Conservation (phyloP, 768 basidiomycete genomes). For the Lactarius evosmus region DNA sequence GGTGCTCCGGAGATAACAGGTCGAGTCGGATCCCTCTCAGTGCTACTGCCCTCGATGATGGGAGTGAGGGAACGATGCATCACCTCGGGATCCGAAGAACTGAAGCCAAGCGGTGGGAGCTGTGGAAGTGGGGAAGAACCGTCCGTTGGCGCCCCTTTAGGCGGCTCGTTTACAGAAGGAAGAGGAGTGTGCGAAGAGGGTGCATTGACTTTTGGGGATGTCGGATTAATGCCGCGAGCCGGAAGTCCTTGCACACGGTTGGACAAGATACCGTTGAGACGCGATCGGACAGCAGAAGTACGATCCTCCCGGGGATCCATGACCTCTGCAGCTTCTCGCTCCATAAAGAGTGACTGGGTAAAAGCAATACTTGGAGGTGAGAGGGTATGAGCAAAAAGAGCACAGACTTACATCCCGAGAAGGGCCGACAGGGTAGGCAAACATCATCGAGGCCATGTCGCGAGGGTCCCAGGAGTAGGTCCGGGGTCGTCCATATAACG, state of each 20-base stretch:
- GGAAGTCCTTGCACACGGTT: constrained; percentile 53
- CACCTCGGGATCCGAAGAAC: constrained; percentile 25
- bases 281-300: constrained; percentile 65
- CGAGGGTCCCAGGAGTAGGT: constrained; percentile 88
- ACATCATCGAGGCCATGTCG: constrained; percentile 81
- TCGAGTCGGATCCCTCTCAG: constrained; percentile 22
- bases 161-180: constrained; percentile 11
- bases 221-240: constrained; percentile 20
- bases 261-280: constrained; percentile 58
- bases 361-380: neutral
- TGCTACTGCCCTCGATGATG: constrained; percentile 55
- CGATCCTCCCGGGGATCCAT: constrained; percentile 74
- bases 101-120: constrained; percentile 60
- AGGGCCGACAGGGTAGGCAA: constrained; percentile 87
- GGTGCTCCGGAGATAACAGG: neutral
- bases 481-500: constrained; percentile 83
- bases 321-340: constrained; percentile 75
- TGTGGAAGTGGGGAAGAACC: constrained; percentile 37
- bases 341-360: constrained; percentile 76
- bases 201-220: constrained; percentile 3
- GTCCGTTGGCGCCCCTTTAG: neutral
- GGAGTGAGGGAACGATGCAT: constrained; percentile 40
- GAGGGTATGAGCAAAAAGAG: neutral
- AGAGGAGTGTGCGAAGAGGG: constrained; percentile 18
- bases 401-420: constrained; percentile 66